Evolutionary conservation across 208 protist species (phyloP), one percentile per base, ranked within the genome.

Genomic region (Leptomonas seymouri): DNA sequence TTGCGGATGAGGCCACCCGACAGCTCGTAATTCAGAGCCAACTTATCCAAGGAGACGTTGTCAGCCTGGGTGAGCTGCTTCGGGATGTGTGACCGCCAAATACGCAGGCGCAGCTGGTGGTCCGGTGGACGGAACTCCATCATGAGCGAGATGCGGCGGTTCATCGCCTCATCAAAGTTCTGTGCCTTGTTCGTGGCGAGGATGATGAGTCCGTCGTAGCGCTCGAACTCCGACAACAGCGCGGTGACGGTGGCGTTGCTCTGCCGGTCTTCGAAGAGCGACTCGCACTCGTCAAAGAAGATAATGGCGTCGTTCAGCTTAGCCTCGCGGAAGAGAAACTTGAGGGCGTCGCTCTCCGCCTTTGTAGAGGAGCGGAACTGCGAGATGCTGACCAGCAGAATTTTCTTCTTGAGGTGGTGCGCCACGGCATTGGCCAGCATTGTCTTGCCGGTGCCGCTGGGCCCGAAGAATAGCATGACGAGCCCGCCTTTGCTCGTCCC

Each of bases 271-370:
- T 97, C 90, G 64, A 98, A 98, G 60, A 98, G 80, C 6, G 68
- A 71, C 69, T 98, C 95, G 70, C 95, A 98, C 79, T 98, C 95
- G 71, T 98, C 95, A 61, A 98, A 98, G 66, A 98, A 98, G 42
- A 98, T 80, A 34, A 97, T 87, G 12, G 93, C 90, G 70, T 98
- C 87, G 67, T 86, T 93, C 34, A 98, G 78, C 68, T 95, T 93
- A 12, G 93, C 92, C 74, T 98, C 95, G 39, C 93, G 84, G 58
- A 98, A 97, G 36, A 98, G 73, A 53, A 97, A 97, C 11, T 87
- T 84, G 61, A 98, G 67, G 71, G 93, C 84, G 27, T 97, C 87
- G 18, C 83, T 60, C 63, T 76, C 71, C 21, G 77, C 75, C 65
- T 85, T 91, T 15, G 54, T 67, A n/a, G 84, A 81, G 28, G 65